These are phyloP conservation scores for Apostasia shenzhenica DNA, from an alignment of 106 monocot species.

Conservation along the genomic window DNA sequence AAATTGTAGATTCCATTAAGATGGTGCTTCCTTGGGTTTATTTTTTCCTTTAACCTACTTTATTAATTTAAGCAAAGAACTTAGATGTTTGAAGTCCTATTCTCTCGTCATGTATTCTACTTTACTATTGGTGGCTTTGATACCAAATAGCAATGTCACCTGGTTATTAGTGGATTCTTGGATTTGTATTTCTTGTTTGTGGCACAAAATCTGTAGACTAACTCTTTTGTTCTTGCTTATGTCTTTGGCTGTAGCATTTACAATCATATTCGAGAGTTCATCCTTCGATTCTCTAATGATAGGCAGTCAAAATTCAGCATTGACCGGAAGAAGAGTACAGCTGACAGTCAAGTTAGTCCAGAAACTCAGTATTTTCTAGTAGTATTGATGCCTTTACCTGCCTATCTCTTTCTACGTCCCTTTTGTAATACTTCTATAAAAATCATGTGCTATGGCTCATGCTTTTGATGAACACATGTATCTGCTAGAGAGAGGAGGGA, in stretches of 20 bases:
- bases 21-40: too few relatives aligned
- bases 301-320: background rate
- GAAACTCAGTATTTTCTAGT: background rate
- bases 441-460: background rate
- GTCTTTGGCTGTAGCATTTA: constrained; percentile 46
- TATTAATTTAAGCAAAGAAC: too few relatives aligned
- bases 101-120: too few relatives aligned
- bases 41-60: too few relatives aligned
- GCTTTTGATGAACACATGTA: background rate
- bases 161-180: too few relatives aligned
- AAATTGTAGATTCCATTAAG: too few relatives aligned
- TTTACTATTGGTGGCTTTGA: too few relatives aligned
- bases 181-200: too few relatives aligned
- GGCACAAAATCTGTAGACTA: background rate
- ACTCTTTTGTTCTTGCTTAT: background rate
- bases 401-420: background rate
- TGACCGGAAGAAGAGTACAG: background rate
- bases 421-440: background rate
- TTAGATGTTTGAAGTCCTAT: too few relatives aligned
- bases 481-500: too few relatives aligned
- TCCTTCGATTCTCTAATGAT: constrained; percentile 26
- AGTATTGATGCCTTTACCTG: background rate
- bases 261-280: constrained; percentile 58
- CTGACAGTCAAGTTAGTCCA: constrained; percentile 3
- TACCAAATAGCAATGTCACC: too few relatives aligned